Conservation (phyloP, 2,329 filamentous ascomycete genomes). For the Fusarium nematophilum region DNA sequence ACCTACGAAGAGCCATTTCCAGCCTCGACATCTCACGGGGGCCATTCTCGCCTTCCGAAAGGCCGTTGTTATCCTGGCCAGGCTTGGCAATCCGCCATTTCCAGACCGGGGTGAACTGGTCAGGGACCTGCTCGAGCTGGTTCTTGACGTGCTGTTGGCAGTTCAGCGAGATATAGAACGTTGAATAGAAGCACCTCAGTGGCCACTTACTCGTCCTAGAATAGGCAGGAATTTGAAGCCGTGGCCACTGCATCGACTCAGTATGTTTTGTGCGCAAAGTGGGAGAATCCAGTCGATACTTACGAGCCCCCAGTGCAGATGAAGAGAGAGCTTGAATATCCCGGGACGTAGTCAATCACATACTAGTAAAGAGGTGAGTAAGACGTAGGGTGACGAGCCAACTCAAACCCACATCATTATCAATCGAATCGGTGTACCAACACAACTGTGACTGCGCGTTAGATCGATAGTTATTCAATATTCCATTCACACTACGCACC, state of each 20-base stretch:
- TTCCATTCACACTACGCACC: neutral
- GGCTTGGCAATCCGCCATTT: constrained; percentile 39
- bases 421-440: too few species aligned
- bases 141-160: constrained; percentile 11
- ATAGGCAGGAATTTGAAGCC: constrained; percentile 48
- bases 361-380: too few species aligned
- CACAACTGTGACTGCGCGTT: too few species aligned
- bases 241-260: too few species aligned
- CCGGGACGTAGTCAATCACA: constrained; percentile 14
- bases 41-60: constrained; percentile 41
- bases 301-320: constrained; percentile 16
- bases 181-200: too few species aligned
- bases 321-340: constrained; percentile 11
- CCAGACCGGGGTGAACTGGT: constrained; percentile 40
- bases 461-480: neutral
- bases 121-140: constrained; percentile 36
- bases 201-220: constrained; percentile 40
- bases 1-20: constrained; percentile 16
- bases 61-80: constrained; percentile 40
- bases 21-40: constrained; percentile 41
- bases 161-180: too few species aligned
- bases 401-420: too few species aligned
- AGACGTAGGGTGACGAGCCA: too few species aligned
- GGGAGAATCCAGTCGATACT: too few species aligned
- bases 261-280: too few species aligned